Evolutionary conservation across 169 alveolate species (phyloP), one percentile per base, ranked within the genome.

Genomic region (Babesia ovata): DNA sequence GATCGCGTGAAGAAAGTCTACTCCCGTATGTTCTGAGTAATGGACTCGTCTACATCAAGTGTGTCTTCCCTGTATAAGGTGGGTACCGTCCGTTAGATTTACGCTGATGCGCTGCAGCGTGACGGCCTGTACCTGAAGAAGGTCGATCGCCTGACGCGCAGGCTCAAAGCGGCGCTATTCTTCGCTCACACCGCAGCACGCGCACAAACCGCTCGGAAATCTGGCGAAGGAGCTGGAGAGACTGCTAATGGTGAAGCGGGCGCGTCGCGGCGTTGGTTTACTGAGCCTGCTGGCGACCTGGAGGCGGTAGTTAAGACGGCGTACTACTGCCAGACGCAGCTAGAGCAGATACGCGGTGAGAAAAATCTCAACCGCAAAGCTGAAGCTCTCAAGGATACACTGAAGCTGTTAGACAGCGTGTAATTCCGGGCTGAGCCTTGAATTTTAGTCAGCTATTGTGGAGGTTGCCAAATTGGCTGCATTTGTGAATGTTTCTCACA

Each of bases 171-270:
- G 48, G 84, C 82, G 28, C 26, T 79, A 12, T 70, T 79, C 54
- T 79, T 79, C 70, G 82, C 83, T 4, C 87, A 79, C 63, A 61
- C 87, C 12, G 87, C 87, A 7, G n/a, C 87, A 0, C 39, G 56
- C 8, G 2, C 48, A n/a, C 56, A 22, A 12, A 14, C 3, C 10
- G 13, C 29, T 2, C 48, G 53, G 0, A 61, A 4, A n/a, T 12
- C 60, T 22, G 57, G 33, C 9, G 33, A 17, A 29, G 45, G 7
- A 33, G 42, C n/a, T 24, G 29, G 24, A 0, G 61, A 63, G 3
- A 17, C 50, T 45, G 11, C 4, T 17, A 17, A 7, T 10, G 50
- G 19, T 4, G 14, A 4, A 1, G 2, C 50, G n/a, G 28, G 13
- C 26, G 50, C 2, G 2, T 50, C 10, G 33, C n/a, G 39, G 13